These are phyloP conservation scores for Arthromyces matolae DNA, from an alignment of 768 basidiomycete genomes.

Conservation along the genomic window DNA sequence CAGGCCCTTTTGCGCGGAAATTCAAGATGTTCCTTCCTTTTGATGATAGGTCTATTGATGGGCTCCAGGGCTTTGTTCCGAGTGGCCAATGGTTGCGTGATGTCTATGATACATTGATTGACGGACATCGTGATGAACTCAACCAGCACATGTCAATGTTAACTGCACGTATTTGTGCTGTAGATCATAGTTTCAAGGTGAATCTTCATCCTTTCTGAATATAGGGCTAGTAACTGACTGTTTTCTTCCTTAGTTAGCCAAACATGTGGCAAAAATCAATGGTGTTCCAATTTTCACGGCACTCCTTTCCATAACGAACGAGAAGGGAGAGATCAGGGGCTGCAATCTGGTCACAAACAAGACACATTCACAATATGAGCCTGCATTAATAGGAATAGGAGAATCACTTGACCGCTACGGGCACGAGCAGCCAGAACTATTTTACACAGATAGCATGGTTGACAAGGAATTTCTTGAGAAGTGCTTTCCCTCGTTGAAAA, in stretches of 20 bases:
- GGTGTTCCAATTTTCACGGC: slow-evolving; percentile 23
- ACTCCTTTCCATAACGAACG: slow-evolving; percentile 23
- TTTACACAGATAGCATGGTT: slow-evolving; percentile 29
- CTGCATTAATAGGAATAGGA: slow-evolving; percentile 19
- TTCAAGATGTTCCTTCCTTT: slow-evolving; percentile 3
- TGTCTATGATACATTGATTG: slow-evolving; percentile 24
- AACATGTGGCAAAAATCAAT: slow-evolving; percentile 22
- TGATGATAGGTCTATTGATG: slow-evolving; percentile 4
- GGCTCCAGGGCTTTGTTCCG: slow-evolving; percentile 22
- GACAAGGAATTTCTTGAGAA: slow-evolving; percentile 19
- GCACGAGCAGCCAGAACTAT: slow-evolving; percentile 16
- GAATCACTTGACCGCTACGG: slow-evolving; percentile 26
- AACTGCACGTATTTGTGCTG: slow-evolving; percentile 11
- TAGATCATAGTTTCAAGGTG: slow-evolving; percentile 28
- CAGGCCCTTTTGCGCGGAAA: background rate
- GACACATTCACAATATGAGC: slow-evolving; percentile 27
- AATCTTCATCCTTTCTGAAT: background rate
- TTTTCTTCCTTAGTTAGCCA: slow-evolving; percentile 21
- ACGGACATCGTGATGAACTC: slow-evolving; percentile 14
- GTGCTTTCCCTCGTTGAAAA: slow-evolving; percentile 13
- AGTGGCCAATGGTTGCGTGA: slow-evolving; percentile 17
- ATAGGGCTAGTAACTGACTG: background rate
- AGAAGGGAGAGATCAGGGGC: slow-evolving; percentile 22
- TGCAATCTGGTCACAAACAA: slow-evolving; percentile 26
- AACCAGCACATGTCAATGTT: slow-evolving; percentile 26